Percentiles rank a stretch among this genome's conserved stretches.
Evolutionary conservation across 345 rosid genomes (phyloP).

Genomic region (Lepidium didymum): DNA sequence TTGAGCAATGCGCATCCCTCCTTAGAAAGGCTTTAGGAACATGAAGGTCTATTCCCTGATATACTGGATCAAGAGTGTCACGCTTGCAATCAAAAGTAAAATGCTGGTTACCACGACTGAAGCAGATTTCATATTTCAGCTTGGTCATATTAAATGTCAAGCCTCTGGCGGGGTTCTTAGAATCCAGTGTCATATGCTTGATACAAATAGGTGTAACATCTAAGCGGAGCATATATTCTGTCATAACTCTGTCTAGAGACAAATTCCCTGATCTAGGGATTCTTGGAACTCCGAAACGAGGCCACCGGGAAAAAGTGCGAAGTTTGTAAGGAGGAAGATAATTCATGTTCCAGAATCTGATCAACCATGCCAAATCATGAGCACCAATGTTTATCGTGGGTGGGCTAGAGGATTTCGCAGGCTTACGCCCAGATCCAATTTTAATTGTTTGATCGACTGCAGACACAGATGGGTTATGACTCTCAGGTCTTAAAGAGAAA

Average conservation of each 20-base stretch:
- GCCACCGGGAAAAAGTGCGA: constrained; percentile 81
- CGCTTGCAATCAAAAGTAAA: constrained; percentile 86
- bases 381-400: constrained; percentile 72
- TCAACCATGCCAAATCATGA: constrained; percentile 91
- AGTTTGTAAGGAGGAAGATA: constrained; percentile 87
- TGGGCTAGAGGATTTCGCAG: constrained; percentile 32
- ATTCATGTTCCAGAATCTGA: constrained; percentile 77
- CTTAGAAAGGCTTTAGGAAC: constrained; percentile 56
- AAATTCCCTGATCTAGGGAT: constrained; percentile 81
- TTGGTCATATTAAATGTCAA: constrained; percentile 65
- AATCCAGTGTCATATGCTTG: constrained; percentile 63
- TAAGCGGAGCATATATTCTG: constrained; percentile 77
- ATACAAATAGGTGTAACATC: constrained; percentile 71
- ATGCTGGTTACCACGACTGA: constrained; percentile 78
- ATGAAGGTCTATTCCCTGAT: constrained; percentile 84
- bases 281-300: constrained; percentile 91
- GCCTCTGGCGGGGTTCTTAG: constrained; percentile 87
- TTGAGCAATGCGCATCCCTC: constrained; percentile 45
- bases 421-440: constrained; percentile 14
- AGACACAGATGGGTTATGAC: constrained; percentile 31
- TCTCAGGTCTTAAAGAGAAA: constrained; percentile 68
- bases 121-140: constrained; percentile 74
- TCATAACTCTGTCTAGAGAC: constrained; percentile 92
- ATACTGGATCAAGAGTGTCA: constrained; percentile 88
- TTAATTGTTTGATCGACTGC: constrained; percentile 1